Evolutionary conservation across 208 protist species (phyloP).

Genomic region (Leishmania aethiopica): DNA sequence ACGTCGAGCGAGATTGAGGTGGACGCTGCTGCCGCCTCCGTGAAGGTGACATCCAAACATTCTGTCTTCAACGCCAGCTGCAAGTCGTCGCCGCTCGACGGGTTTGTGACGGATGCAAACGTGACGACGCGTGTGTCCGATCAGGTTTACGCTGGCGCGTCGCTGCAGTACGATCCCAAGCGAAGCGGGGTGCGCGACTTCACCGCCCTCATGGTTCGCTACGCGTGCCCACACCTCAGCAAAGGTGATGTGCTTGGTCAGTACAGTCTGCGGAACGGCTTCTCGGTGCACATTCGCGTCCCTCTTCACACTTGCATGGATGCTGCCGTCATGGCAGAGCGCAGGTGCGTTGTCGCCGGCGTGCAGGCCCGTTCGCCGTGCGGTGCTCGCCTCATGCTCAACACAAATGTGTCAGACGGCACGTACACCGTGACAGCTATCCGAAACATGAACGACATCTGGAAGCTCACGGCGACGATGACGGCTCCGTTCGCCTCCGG

Average conservation of each 20-base stretch:
- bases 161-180: conserved; percentile 59
- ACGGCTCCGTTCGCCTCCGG: conserved; percentile 27
- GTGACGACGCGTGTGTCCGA: conserved; percentile 44
- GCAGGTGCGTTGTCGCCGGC: conserved; percentile 57
- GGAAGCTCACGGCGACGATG: conserved; percentile 59
- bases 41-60: conserved; percentile 41
- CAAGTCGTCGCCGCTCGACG: conserved; percentile 34
- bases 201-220: conserved; percentile 36
- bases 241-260: conserved; percentile 60
- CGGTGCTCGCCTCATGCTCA: conserved; percentile 58
- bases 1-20: conserved; percentile 22
- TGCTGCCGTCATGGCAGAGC: conserved; percentile 56
- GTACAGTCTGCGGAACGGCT: conserved; percentile 53
- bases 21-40: conserved; percentile 9
- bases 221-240: conserved; percentile 42
- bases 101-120: conserved; percentile 33
- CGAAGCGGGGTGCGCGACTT: conserved; percentile 68
- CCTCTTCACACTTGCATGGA: conserved; percentile 50
- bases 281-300: conserved; percentile 51
- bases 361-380: conserved; percentile 55
- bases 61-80: conserved; percentile 40
- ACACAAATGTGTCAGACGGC: conserved; percentile 52
- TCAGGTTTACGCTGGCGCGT: conserved; percentile 36
- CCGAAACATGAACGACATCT: conserved; percentile 61
- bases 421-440: conserved; percentile 43